A percentile compares a stretch with the other conserved stretches of the same genome.
phyloP scores from a whole-genome alignment of 176 grass and related monocot species.

The Eragrostis nindensis region DNA sequence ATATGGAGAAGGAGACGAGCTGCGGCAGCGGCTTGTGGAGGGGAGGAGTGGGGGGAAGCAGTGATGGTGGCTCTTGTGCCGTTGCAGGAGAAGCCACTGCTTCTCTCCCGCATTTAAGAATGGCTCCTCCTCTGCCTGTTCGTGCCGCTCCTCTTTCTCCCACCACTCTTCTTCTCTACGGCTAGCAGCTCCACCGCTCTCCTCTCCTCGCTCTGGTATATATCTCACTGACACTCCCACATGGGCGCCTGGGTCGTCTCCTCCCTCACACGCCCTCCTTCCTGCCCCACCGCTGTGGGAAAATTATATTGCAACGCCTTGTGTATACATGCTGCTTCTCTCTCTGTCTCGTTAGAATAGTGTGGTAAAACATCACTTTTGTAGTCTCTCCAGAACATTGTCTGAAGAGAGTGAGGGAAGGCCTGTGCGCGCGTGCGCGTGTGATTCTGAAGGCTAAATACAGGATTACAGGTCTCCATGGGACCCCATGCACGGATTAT shows the following conservation, averaged over 20 bases:
- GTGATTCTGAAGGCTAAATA: not conserved
- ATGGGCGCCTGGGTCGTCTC: conserved; percentile 21
- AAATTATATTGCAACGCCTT: not conserved
- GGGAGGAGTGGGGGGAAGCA: conserved; percentile 27
- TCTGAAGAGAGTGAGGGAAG: conserved; percentile 27
- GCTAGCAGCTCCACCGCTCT: conserved; percentile 1
- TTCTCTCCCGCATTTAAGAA: conserved; percentile 48
- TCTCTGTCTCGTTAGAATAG: conserved; percentile 23
- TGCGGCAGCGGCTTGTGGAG: conserved; percentile 36
- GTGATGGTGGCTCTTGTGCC: conserved; percentile 57
- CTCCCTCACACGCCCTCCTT: not conserved
- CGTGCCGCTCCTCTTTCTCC: not conserved
- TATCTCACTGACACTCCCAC: conserved; percentile 42
- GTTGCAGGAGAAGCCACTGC: conserved; percentile 47
- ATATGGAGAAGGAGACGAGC: not conserved
- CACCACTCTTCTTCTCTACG: not conserved
- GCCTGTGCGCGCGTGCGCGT: conserved; percentile 19
- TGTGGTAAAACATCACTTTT: conserved; percentile 48
- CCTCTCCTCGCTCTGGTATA: conserved; percentile 30
- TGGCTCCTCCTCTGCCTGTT: not conserved
- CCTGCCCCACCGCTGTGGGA: not conserved
- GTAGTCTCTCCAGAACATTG: conserved; percentile 61
- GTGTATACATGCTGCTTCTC: not conserved
- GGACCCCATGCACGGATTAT: not conserved
- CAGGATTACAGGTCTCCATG: not conserved